These are phyloP conservation scores for Trypanosoma congolense DNA, from an alignment of 208 protist genomes.

Conservation along the genomic window DNA sequence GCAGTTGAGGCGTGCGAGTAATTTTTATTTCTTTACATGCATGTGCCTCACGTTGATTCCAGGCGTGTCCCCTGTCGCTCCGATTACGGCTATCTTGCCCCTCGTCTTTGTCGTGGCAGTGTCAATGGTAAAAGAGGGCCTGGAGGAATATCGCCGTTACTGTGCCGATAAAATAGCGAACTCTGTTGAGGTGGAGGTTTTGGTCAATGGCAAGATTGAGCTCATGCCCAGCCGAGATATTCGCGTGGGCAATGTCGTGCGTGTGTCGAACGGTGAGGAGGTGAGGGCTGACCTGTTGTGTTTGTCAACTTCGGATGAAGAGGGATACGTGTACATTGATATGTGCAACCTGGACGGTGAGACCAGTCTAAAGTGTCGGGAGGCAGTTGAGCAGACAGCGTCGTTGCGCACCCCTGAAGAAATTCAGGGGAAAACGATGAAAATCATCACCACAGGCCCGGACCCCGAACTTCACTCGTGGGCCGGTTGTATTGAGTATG, in stretches of 20 bases:
- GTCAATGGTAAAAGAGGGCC: constrained; percentile 84
- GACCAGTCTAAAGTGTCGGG: constrained; percentile 80
- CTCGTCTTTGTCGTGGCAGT: constrained; percentile 89
- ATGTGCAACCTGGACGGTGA: constrained; percentile 91
- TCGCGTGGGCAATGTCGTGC: constrained; percentile 74
- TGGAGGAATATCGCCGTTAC: constrained; percentile 87
- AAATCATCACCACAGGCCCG: constrained; percentile 57
- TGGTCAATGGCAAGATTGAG: constrained; percentile 43
- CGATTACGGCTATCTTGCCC: constrained; percentile 85
- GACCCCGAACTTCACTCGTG: constrained; percentile 73
- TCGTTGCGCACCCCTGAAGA: constrained; percentile 33
- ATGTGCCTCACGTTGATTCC: constrained; percentile 91
- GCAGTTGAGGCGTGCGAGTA: constrained; percentile 91
- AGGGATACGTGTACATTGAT: constrained; percentile 88
- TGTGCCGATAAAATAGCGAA: constrained; percentile 77
- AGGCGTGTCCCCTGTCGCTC: constrained; percentile 83
- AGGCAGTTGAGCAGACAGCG: constrained; percentile 66
- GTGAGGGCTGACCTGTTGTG: constrained; percentile 88
- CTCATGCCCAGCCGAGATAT: constrained; percentile 59
- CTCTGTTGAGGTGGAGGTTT: constrained; percentile 47
- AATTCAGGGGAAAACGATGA: constrained; percentile 18
- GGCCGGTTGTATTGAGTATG: constrained; percentile 55
- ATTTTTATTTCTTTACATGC: constrained; percentile 94
- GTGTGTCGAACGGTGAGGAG: constrained; percentile 71
- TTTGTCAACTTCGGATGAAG: constrained; percentile 58